Evolutionary conservation across 306 rosid genomes (phyloP), one percentile per base, ranked within the genome.

Genomic region (Malus fusca): DNA sequence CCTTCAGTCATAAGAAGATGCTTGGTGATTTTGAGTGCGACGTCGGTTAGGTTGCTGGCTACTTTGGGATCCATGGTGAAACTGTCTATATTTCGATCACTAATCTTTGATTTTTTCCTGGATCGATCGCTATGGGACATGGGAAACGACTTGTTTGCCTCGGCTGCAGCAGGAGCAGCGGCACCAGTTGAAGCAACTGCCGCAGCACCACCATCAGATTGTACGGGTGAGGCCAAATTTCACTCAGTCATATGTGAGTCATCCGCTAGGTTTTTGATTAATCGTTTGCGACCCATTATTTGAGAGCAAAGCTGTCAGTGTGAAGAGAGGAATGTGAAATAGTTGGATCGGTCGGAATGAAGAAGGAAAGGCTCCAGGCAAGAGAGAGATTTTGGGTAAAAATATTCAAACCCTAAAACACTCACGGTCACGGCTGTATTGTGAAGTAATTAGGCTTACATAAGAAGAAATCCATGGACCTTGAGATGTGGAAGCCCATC

Each of bases 41-140:
- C 90, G 48, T 86, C 89, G 67, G 74, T 85, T 66, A 86, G 93
- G 83, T 56, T 80, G 37, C 71, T 62, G 72, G 10, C 88, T 78
- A 87, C 85, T 1, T 81, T 84, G 25, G 90, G 78, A 68, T 93
- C 98, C 96, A 92, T 90, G 66, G 55, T 48, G 21, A 48, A 48
- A 15, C 55, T 48, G 55, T 48, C 6, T 15, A 48, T 48, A 5
- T 48, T 48, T 48, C 5, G 8, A 14, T 48, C 55, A 48, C 1
- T 48, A 48, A 48, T 48, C 55, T 48, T 48, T 17, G 55, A 19
- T 48, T 48, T 48, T 48, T 48, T 48, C 55, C 21, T 15, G 6
- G 21, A 48, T 48, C 18, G 55, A 15, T 48, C 55, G 21, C 55
- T 48, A 48, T 48, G 3, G 55, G 55, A 15, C 21, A 48, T 1